These are phyloP conservation scores for Cicer judaicum DNA, from an alignment of 306 rosid species.

Conservation along the genomic window DNA sequence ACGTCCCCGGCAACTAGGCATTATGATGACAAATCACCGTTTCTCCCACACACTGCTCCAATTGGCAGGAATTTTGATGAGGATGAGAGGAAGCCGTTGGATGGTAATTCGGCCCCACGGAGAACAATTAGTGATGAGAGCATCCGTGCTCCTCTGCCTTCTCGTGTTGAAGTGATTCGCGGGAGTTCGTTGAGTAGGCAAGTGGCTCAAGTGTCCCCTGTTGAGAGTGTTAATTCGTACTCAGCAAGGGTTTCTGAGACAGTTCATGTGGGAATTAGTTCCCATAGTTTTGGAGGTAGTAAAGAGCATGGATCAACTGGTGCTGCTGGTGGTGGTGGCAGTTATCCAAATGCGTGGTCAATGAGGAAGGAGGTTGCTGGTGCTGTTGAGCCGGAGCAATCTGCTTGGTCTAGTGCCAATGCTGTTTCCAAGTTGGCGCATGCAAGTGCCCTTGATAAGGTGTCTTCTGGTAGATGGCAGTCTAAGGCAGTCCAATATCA, in stretches of 20 bases:
- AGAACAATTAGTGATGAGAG: conserved; percentile 79
- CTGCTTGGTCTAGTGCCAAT: conserved; percentile 70
- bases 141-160: conserved; percentile 49
- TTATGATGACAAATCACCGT: conserved; percentile 77
- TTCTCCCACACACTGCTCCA: conserved; percentile 65
- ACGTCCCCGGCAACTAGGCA: conserved; percentile 82
- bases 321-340: conserved; percentile 17
- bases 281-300: conserved; percentile 57
- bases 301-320: conserved; percentile 51
- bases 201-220: conserved; percentile 56
- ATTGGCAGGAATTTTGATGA: conserved; percentile 97
- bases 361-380: conserved; percentile 76
- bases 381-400: conserved; percentile 58
- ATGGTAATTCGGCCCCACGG: conserved; percentile 70
- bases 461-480: conserved; percentile 96
- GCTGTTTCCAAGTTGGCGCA: conserved; percentile 86
- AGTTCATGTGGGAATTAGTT: conserved; percentile 46
- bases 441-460: conserved; percentile 93
- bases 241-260: conserved; percentile 64
- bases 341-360: conserved; percentile 78
- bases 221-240: conserved; percentile 54
- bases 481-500: conserved; percentile 67
- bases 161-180: conserved; percentile 60
- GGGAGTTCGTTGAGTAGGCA: conserved; percentile 64
- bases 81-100: conserved; percentile 95